These are phyloP conservation scores for Annulohypoxylon stygium DNA, from an alignment of 495 filamentous ascomycete genomes.

Conservation along the genomic window DNA sequence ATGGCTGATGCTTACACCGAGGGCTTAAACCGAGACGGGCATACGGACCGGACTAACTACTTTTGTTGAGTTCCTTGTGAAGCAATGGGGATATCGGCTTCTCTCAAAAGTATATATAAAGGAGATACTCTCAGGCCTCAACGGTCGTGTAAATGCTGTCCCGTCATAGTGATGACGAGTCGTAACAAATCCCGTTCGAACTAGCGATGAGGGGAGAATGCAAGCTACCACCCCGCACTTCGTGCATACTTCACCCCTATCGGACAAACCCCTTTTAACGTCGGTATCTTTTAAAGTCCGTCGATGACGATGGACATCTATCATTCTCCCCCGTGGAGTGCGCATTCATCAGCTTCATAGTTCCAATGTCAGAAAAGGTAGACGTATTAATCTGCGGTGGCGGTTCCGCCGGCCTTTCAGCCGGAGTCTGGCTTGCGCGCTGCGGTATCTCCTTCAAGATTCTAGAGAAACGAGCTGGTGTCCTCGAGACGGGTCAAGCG, in stretches of 20 bases:
- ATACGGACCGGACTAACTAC: slow-evolving; percentile 2
- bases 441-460: slow-evolving; percentile 72
- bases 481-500: slow-evolving; percentile 77
- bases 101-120: background rate
- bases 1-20: background rate
- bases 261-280: background rate
- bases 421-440: slow-evolving; percentile 74
- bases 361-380: slow-evolving; percentile 30
- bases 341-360: background rate
- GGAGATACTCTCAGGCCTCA: background rate
- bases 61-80: background rate
- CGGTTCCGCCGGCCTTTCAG: slow-evolving; percentile 77
- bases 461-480: slow-evolving; percentile 71
- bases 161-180: background rate
- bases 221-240: slow-evolving; percentile 1
- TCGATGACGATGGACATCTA: background rate
- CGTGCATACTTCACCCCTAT: slow-evolving; percentile 1
- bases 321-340: background rate
- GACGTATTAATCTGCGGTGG: slow-evolving; percentile 75
- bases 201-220: slow-evolving; percentile 1
- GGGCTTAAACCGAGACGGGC: background rate
- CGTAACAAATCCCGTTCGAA: background rate
- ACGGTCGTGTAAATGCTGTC: background rate
- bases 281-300: background rate
- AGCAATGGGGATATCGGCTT: background rate